Percentiles rank a stretch among this genome's conserved stretches.
Conservation (phyloP, 495 filamentous ascomycete genomes). For the Penicillium alfredii region DNA sequence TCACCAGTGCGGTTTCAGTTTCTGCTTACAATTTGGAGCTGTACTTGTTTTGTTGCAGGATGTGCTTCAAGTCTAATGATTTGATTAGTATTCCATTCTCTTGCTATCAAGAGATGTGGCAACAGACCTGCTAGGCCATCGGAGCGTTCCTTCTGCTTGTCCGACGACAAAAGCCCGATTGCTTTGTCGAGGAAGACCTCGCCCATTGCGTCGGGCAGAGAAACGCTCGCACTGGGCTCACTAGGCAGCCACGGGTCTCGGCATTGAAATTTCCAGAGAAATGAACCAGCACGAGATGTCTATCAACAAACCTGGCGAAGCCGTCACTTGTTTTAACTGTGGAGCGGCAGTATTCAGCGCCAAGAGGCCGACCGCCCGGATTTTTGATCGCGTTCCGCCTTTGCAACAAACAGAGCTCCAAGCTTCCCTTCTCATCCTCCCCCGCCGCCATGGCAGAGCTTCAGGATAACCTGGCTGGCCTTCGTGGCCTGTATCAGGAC, state of each 20-base stretch:
- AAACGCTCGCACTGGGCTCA: too few relatives aligned
- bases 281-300: constrained; percentile 5
- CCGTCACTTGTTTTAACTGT: constrained; percentile 8
- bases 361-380: constrained; percentile 24
- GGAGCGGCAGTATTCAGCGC: constrained; percentile 19
- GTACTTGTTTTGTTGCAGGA: constrained; percentile 55
- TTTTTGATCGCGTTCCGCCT: constrained; percentile 41
- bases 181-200: constrained; percentile 37
- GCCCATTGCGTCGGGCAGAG: constrained; percentile 17
- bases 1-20: not conserved
- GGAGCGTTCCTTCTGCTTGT: constrained; percentile 47
- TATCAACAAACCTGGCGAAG: not conserved
- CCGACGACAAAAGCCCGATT: constrained; percentile 42
- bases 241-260: too few relatives aligned
- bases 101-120: not conserved
- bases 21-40: constrained; percentile 50
- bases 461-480: constrained; percentile 54
- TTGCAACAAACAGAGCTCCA: constrained; percentile 31
- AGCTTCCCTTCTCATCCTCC: constrained; percentile 18
- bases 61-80: constrained; percentile 52
- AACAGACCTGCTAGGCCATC: constrained; percentile 48
- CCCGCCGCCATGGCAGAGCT: constrained; percentile 46
- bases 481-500: constrained; percentile 74
- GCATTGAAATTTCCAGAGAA: too few relatives aligned
- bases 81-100: constrained; percentile 5